These are phyloP conservation scores for Sporothrix pseudoabietina DNA, from an alignment of 2,329 filamentous ascomycete species.

Conservation along the genomic window DNA sequence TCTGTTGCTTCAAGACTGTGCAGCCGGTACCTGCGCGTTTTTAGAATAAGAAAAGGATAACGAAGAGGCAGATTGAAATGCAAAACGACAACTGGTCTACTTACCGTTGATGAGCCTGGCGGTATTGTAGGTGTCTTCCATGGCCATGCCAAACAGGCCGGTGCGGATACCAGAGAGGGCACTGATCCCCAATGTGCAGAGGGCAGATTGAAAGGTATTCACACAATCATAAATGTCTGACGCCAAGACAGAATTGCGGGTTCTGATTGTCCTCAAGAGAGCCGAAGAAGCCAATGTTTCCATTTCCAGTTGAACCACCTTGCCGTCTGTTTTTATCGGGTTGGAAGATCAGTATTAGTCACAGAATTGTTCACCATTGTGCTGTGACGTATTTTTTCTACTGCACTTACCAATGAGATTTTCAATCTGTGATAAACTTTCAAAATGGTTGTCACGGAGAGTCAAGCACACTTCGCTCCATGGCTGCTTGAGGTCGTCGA, in stretches of 20 bases:
- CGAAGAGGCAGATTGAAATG: not conserved
- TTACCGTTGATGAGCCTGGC: not conserved
- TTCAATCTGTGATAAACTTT: not conserved
- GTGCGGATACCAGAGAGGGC: slow-evolving; percentile 1
- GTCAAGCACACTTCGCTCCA: not conserved
- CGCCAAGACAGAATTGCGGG: not conserved
- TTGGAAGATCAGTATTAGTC: not conserved
- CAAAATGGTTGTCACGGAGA: not conserved
- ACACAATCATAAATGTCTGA: not conserved
- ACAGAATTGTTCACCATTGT: not conserved
- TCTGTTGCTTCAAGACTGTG: not conserved
- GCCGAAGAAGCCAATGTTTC: not conserved
- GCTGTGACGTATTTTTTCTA: not conserved
- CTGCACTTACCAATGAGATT: not conserved
- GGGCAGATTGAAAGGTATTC: not conserved
- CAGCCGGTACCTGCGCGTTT: not conserved
- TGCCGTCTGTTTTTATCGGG: not conserved
- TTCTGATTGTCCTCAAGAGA: not conserved
- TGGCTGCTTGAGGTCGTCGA: not conserved
- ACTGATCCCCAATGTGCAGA: not conserved
- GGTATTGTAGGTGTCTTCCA: not conserved
- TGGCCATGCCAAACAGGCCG: not conserved
- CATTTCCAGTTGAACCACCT: not conserved
- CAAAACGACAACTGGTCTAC: not conserved
- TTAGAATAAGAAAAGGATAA: not conserved